Evolutionary conservation across 2,329 filamentous ascomycete genomes (phyloP).

Genomic region (Cercospora janseana): DNA sequence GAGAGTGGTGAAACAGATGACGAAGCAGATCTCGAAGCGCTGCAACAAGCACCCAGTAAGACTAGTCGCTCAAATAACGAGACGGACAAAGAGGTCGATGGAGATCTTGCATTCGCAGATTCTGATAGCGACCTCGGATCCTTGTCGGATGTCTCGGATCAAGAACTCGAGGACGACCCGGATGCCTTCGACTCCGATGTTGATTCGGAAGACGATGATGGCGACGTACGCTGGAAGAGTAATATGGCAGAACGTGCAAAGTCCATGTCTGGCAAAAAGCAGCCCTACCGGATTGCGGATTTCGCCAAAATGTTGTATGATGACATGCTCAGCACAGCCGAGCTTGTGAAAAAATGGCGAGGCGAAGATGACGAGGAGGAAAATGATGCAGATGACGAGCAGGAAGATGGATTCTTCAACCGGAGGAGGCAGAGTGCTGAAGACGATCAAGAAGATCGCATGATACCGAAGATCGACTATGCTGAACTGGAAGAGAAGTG

Average conservation of each 20-base stretch:
- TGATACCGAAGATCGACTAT: conserved; percentile 77
- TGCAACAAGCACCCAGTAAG: conserved; percentile 47
- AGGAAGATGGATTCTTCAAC: conserved; percentile 63
- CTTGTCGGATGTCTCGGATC: conserved; percentile 64
- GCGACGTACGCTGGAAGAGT: conserved; percentile 84
- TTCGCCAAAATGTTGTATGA: conserved; percentile 89
- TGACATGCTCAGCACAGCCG: conserved; percentile 67
- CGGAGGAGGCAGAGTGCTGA: conserved; percentile 54
- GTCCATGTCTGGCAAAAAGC: conserved; percentile 66
- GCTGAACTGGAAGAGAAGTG: conserved; percentile 79
- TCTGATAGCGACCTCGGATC: conserved; percentile 96
- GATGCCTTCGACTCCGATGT: conserved; percentile 42
- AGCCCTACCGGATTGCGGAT: conserved; percentile 74
- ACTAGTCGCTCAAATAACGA: conserved; percentile 53
- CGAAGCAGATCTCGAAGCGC: conserved; percentile 49
- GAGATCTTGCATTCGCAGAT: conserved; percentile 86
- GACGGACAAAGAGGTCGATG: conserved; percentile 53
- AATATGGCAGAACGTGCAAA: conserved; percentile 76
- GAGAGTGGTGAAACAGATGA: conserved; percentile 53
- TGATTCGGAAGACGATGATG: conserved; percentile 62
- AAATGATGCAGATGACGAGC: conserved; percentile 59
- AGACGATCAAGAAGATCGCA: conserved; percentile 65
- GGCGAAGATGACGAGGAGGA: conserved; percentile 60
- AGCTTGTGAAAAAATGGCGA: conserved; percentile 77
- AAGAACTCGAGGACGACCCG: conserved; percentile 51